Evolutionary conservation across 106 monocot genomes (phyloP).

Genomic region (Dendrobium huoshanense): DNA sequence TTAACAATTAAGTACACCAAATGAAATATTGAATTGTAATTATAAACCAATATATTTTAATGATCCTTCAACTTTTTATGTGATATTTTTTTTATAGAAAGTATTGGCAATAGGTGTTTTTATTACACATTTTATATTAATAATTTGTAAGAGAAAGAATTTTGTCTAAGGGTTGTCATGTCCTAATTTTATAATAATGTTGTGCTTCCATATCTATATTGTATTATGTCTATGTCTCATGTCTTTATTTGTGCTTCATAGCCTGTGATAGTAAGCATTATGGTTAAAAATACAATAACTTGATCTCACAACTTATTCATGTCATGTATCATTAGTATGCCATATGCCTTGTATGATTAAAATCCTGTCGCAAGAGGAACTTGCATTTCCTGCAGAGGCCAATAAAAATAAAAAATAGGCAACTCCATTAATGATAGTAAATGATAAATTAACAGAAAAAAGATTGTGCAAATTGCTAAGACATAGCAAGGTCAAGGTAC

Average conservation of each 20-base stretch:
- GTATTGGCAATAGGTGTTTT: not conserved
- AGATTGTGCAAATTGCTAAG: not conserved
- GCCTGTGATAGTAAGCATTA: not conserved
- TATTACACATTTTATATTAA: not conserved
- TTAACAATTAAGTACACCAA: not conserved
- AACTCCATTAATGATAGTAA: not conserved
- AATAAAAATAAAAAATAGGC: not conserved
- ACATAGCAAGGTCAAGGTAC: not conserved
- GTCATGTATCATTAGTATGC: not conserved
- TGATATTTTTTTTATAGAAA: not conserved
- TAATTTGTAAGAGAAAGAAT: not conserved
- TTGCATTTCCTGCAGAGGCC: not conserved
- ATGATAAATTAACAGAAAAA: not conserved
- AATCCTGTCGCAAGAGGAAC: not conserved
- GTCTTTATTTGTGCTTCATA: not conserved
- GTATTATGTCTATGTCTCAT: not conserved
- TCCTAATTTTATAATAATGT: not conserved
- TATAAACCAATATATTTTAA: not conserved
- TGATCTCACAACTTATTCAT: not conserved
- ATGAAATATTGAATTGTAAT: not conserved
- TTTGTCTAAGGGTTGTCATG: not conserved
- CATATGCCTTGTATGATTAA: not conserved
- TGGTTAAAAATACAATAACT: not conserved
- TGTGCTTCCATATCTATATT: not conserved
- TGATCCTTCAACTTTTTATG: not conserved